Percentiles rank a stretch among this genome's conserved stretches.
Evolutionary conservation across 1,284 basidiomycete species (phyloP).

Genomic region (Neotropicomus parvogracilis): DNA sequence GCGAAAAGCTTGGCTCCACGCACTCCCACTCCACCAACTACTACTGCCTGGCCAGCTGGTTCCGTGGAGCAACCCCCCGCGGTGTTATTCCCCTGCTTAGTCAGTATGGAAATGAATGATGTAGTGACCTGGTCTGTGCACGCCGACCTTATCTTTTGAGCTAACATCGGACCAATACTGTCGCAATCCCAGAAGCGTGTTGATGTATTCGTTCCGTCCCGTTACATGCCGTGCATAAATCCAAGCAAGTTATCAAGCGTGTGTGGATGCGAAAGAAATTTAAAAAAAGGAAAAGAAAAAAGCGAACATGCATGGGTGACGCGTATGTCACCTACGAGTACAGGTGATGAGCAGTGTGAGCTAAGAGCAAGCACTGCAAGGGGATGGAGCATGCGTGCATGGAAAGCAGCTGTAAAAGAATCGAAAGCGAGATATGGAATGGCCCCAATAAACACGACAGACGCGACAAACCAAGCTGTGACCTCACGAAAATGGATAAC

Average conservation of each 20-base stretch:
- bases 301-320: constrained; percentile 9
- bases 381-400: background rate
- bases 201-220: constrained; percentile 7
- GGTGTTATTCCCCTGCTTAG: too few relatives aligned
- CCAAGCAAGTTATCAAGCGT: constrained; percentile 16
- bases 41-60: too few relatives aligned
- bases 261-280: background rate
- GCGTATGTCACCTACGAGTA: constrained; percentile 19
- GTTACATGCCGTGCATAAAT: constrained; percentile 22
- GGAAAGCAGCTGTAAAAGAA: constrained; percentile 3
- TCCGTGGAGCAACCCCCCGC: too few relatives aligned
- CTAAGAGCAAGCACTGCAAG: constrained; percentile 12
- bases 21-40: too few relatives aligned
- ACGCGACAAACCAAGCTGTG: constrained; percentile 10
- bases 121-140: too few relatives aligned
- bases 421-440: constrained; percentile 11
- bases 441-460: constrained; percentile 20
- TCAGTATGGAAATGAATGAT: too few relatives aligned
- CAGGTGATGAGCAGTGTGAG: constrained; percentile 22
- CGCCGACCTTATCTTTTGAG: too few relatives aligned
- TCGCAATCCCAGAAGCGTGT: constrained; percentile 3
- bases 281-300: background rate
- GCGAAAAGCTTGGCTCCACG: too few relatives aligned
- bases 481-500: constrained; percentile 20
- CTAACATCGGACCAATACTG: background rate